These are phyloP conservation scores for Trichosporon ovoides DNA, from an alignment of 1,284 basidiomycete genomes.

Conservation along the genomic window DNA sequence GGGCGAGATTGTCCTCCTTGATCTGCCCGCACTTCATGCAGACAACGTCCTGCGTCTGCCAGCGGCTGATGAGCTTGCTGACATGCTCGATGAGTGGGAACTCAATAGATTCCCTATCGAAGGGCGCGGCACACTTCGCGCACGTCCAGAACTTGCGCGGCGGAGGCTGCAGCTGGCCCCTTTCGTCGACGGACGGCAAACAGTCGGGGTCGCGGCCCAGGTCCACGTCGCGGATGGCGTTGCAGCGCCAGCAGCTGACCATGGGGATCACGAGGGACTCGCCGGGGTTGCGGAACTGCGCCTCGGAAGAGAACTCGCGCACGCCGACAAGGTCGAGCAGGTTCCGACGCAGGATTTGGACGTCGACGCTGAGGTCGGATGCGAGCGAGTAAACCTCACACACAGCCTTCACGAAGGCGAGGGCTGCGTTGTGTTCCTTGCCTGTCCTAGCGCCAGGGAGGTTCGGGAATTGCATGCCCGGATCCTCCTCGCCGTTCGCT, in stretches of 20 bases:
- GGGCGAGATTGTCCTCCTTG: conserved; percentile 76
- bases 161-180: conserved; percentile 42
- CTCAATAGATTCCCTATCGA: conserved; percentile 80
- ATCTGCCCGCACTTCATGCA: conserved; percentile 86
- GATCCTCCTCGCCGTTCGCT: conserved; percentile 53
- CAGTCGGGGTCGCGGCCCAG: conserved; percentile 90
- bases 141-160: conserved; percentile 48
- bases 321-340: conserved; percentile 83
- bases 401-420: conserved; percentile 86
- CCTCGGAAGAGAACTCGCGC: conserved; percentile 79
- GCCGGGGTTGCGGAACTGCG: conserved; percentile 85
- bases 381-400: conserved; percentile 77
- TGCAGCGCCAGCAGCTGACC: conserved; percentile 87
- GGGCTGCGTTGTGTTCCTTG: conserved; percentile 58
- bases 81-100: conserved; percentile 75
- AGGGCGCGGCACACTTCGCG: conserved; percentile 70
- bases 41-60: conserved; percentile 74
- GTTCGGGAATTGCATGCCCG: conserved; percentile 70
- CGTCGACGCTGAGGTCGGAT: conserved; percentile 73
- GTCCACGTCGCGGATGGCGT: conserved; percentile 83
- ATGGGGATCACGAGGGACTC: conserved; percentile 80
- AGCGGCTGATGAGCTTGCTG: conserved; percentile 64
- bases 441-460: conserved; percentile 71
- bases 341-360: conserved; percentile 82
- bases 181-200: conserved; percentile 53